Base-by-base conservation (phyloP, 208 protist species). In the Angomonas desouzai region DNA sequence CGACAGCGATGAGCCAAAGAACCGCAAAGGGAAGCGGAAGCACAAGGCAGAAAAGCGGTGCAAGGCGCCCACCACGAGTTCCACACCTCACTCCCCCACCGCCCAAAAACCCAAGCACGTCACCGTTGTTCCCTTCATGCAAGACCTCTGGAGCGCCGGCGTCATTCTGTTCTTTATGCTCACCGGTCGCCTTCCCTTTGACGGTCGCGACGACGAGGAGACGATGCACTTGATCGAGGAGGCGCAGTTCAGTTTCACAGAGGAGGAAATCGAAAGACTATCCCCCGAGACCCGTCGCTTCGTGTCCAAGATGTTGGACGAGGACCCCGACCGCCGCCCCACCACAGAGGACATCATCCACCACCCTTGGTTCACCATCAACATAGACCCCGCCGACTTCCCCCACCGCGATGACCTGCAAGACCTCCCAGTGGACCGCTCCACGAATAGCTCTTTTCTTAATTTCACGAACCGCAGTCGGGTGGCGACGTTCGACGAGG, bases 111-210 rank as follows among this genome's bases (percentile, higher is more conserved):
- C 51, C 2, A 76, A 78, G 33, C 64, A 57, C 1, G 66, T 80
- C 13, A 71, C 77, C 58, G 72, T 85, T 1, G 77, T 92, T 49
- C 56, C 92, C 64, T 91, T 86, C 81, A 67, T 93, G 85, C 69
- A 96, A 75, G 93, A 97, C 63, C 58, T 96, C 13, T 97, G 93
- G 91, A 90, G 85, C 55, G 84, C 86, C 13, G 91, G 89, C 3
- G 84, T 97, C 27, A 94, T 97, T 68, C 78, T 97, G n/a, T 96
- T 89, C 63, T 93, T 97, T 45, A 94, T 97, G 88, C 81, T 99
- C 20, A 96, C 93, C 10, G 98, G 98, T 3, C 81, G 85, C 11
- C 83, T 99, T 3, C 98, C 98, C 18, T 99, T 99, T 64, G 96
- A 92, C 49, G 91, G 85, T 32, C 79, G 83, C 22, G 80, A 89